Conservation (phyloP, 2,329 filamentous ascomycete genomes). For the Fusarium marasasianum region DNA sequence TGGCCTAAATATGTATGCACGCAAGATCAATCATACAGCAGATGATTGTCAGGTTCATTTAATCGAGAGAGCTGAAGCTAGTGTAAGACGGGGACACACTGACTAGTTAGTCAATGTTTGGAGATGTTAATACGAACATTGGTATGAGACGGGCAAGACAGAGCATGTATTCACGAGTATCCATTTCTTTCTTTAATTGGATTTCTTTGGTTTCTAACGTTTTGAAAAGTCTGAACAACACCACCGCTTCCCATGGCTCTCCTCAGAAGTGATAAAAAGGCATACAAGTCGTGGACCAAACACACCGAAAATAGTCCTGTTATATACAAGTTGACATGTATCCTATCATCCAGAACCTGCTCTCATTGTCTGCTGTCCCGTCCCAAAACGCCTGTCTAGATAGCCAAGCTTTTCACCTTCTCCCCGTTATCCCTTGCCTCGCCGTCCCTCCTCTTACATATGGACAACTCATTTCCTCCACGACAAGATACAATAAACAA, state of each 20-base stretch:
- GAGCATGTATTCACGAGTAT: slow-evolving; percentile 10
- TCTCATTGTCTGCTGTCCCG: neutral
- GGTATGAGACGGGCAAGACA: neutral
- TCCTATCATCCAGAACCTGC: slow-evolving; percentile 9
- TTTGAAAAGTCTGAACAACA: slow-evolving; percentile 36
- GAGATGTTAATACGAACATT: neutral
- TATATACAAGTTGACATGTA: slow-evolving; percentile 43
- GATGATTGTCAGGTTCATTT: neutral
- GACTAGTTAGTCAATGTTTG: neutral
- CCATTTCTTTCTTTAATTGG: slow-evolving; percentile 28
- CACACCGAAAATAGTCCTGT: slow-evolving; percentile 32
- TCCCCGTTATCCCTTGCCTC: slow-evolving; percentile 27
- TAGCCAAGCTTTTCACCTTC: slow-evolving; percentile 32
- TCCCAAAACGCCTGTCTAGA: slow-evolving; percentile 30
- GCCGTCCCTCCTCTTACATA: slow-evolving; percentile 36
- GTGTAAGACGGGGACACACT: neutral
- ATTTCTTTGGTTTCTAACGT: slow-evolving; percentile 35
- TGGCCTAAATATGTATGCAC: neutral
- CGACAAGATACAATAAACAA: slow-evolving; percentile 34
- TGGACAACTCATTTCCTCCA: slow-evolving; percentile 20
- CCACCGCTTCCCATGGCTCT: slow-evolving; percentile 13
- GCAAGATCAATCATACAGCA: neutral
- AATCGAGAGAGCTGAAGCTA: neutral
- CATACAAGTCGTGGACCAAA: slow-evolving; percentile 31
- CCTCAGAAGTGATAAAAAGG: slow-evolving; percentile 1